Percentiles rank a stretch among this genome's conserved stretches.
Conservation (phyloP, 2,329 filamentous ascomycete species). For the Talaromyces sp. region DNA sequence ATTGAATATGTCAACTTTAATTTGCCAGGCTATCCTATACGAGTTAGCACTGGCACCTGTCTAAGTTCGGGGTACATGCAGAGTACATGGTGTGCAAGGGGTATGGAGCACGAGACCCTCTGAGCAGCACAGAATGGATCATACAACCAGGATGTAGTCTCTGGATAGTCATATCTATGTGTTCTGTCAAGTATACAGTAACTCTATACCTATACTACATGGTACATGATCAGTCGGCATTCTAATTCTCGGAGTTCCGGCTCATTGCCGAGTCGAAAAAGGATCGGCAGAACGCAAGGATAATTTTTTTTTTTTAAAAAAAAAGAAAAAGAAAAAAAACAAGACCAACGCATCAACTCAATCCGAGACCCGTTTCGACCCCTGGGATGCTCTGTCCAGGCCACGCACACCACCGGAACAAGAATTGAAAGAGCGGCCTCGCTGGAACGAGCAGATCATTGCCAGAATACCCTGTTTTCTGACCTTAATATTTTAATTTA, state of each 20-base stretch:
- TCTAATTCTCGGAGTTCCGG: not conserved
- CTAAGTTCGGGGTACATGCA: conserved; percentile 17
- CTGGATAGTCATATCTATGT: too few relatives aligned
- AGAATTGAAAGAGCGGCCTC: not conserved
- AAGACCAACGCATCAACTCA: not conserved
- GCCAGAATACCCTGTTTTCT: not conserved
- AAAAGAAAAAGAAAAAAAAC: not conserved
- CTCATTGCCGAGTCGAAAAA: not conserved
- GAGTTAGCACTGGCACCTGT: conserved; percentile 16
- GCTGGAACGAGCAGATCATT: conserved; percentile 1
- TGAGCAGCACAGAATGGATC: not conserved
- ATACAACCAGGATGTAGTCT: too few relatives aligned
- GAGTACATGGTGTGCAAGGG: conserved; percentile 1
- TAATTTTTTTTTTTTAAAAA: too few relatives aligned
- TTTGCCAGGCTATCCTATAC: conserved; percentile 14
- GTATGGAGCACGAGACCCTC: conserved; percentile 8
- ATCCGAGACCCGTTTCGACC: not conserved
- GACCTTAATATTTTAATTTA: not conserved
- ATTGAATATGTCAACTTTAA: not conserved
- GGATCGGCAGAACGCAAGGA: too few relatives aligned
- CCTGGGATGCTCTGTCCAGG: conserved; percentile 1
- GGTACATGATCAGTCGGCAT: not conserved
- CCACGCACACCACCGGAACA: conserved; percentile 1
- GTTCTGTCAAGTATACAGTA: too few relatives aligned
- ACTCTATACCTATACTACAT: not conserved